Evolutionary conservation across 208 protist species (phyloP), one percentile per base, ranked within the genome.

Genomic region (Tritrichomonas foetus): DNA sequence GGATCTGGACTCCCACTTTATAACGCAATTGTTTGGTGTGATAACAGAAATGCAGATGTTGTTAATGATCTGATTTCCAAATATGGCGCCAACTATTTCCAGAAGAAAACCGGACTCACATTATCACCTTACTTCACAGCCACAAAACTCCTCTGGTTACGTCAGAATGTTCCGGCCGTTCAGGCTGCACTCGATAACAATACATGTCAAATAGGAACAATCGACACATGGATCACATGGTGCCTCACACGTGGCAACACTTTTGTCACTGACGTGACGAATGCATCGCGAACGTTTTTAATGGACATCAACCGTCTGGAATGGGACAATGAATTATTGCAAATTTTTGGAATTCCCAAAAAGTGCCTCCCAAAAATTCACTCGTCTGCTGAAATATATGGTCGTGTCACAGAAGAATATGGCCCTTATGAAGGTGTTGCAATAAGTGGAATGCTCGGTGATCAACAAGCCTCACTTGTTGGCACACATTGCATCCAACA

Each of bases 211-310:
- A 97, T 99, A 94, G 98, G 98, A 69, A 99, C 98, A 14, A 95
- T 99, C 36, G 98, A 99, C 94, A 95, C 96, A 25, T 99, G 98
- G 98, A 95, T 99, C n/a, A 96, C 99, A 75, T 99, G 96, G 96
- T 96, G 96, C 49, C 89, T 98, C 13, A 99, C 97, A 72, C 96
- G 96, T 41, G 96, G 96, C 30, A 33, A 55, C 0, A 33, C 69
- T 2, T 98, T 99, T 96, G 93, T 96, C 3, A 99, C 98, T 16
- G 98, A 99, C 95, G 98, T 99, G 0, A 98, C 97, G 30, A 99
- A 99, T 95, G 98, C 98, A 3, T 93, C 89, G n/a, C 97, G 96
- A 82, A 93, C 89, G 3, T 49, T 93, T 30, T 95, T 99, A 22
- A 99, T 99, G 97, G 96, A 99, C 94, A 95, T 99, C 22, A 33